Percentiles rank a stretch among this genome's conserved stretches.
Evolutionary conservation across 2,329 filamentous ascomycete species (phyloP).

Genomic region (Venturia pyrina): DNA sequence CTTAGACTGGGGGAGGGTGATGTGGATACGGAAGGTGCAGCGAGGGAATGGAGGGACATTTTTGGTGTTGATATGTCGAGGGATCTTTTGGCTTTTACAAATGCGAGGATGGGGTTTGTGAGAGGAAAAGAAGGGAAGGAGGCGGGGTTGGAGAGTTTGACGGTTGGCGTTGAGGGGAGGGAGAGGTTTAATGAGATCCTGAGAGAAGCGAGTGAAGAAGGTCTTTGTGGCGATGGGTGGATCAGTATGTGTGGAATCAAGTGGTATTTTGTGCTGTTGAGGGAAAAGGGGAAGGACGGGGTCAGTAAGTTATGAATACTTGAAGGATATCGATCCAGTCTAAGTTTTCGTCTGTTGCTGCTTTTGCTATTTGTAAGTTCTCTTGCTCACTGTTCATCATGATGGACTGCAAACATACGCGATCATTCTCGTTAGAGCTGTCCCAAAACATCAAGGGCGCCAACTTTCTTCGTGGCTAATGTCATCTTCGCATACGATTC

Average conservation of each 20-base stretch:
- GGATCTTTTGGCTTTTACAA: slow-evolving; percentile 22
- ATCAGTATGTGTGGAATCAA: slow-evolving; percentile 30
- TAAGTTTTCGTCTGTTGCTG: background rate
- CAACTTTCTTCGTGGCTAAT: no score
- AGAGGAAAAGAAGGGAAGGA: slow-evolving; percentile 22
- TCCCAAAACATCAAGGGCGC: no score
- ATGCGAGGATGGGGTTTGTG: slow-evolving; percentile 27
- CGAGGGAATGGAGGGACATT: slow-evolving; percentile 30
- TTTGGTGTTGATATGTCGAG: slow-evolving; percentile 23
- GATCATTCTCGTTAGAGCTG: no score
- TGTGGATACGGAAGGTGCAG: slow-evolving; percentile 25
- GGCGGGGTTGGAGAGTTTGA: slow-evolving; percentile 30
- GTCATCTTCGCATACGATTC: no score
- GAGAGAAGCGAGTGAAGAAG: slow-evolving; percentile 22
- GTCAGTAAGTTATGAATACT: background rate
- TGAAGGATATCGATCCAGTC: background rate
- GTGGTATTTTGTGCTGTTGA: slow-evolving; percentile 24
- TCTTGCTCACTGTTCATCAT: no score
- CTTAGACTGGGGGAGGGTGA: slow-evolving; percentile 30
- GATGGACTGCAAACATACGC: no score
- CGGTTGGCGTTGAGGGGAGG: slow-evolving; percentile 28
- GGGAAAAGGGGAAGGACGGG: slow-evolving; percentile 11
- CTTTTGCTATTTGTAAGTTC: no score
- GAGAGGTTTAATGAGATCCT: slow-evolving; percentile 24
- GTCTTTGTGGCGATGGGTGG: slow-evolving; percentile 21